Percentiles rank a stretch among this genome's conserved stretches.
These are phyloP conservation scores for Arthrobotrys conoides DNA, from an alignment of 2,329 filamentous ascomycete genomes.

Conservation along the genomic window DNA sequence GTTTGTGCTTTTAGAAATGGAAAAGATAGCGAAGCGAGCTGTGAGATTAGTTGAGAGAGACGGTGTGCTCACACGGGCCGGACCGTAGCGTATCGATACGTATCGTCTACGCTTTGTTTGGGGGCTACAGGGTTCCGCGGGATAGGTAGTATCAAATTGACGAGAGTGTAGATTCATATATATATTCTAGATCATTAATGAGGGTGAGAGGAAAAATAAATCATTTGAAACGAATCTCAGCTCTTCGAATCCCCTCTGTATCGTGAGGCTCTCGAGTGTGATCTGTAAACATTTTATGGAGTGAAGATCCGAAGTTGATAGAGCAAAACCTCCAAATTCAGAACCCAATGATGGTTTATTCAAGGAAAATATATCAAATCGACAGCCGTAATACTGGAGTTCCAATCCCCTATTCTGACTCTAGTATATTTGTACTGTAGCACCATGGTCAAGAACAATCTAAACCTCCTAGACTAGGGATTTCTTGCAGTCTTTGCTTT, in stretches of 20 bases:
- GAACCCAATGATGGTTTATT: not conserved
- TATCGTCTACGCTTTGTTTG: not conserved
- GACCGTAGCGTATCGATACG: not conserved
- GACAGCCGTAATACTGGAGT: not conserved
- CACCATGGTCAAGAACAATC: not conserved
- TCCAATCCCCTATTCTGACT: not conserved
- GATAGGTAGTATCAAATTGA: no score
- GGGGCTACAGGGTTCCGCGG: not conserved
- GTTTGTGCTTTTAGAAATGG: conserved; percentile 19
- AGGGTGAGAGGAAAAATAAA: not conserved
- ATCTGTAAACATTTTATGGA: not conserved
- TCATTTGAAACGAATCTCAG: not conserved
- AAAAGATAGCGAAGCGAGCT: conserved; percentile 25
- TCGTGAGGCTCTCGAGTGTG: no score
- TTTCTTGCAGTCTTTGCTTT: conserved; percentile 13
- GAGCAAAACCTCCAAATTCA: not conserved
- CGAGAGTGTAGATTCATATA: not conserved
- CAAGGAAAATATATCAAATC: conserved; percentile 3
- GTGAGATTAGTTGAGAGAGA: conserved; percentile 13
- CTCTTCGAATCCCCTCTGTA: not conserved
- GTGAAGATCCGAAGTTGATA: not conserved
- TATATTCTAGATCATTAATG: not conserved
- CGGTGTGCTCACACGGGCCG: not conserved
- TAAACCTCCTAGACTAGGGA: not conserved
- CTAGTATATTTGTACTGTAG: not conserved